A percentile compares a stretch with the other conserved stretches of the same genome.
These are phyloP conservation scores for Corchorus olitorius DNA, from an alignment of 345 rosid genomes.

Conservation along the genomic window DNA sequence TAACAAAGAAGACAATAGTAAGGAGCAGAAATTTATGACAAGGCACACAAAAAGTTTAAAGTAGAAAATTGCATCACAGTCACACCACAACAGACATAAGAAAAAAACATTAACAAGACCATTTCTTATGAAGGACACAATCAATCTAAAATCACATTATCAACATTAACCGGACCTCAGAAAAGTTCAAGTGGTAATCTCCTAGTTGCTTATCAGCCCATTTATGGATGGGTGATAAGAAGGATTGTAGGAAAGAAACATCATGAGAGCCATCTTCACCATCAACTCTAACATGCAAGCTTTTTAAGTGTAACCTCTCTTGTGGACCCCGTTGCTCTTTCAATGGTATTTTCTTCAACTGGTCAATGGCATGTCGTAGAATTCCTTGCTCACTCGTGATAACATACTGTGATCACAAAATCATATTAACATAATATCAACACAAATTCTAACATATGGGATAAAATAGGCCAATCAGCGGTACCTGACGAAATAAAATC, in stretches of 20 bases:
- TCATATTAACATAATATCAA: conserved; percentile 26
- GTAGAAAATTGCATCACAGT: not conserved
- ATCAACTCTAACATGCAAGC: conserved; percentile 66
- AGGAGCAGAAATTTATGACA: not conserved
- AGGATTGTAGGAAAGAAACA: conserved; percentile 75
- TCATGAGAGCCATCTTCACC: conserved; percentile 56
- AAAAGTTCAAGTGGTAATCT: conserved; percentile 87
- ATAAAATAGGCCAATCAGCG: conserved; percentile 15
- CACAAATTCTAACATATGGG: conserved; percentile 11
- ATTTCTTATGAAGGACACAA: conserved; percentile 10
- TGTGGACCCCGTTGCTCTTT: conserved; percentile 96
- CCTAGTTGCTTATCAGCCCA: conserved; percentile 90
- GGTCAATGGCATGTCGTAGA: conserved; percentile 82
- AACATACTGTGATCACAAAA: conserved; percentile 65
- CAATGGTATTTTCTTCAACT: conserved; percentile 81
- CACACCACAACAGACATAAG: not conserved
- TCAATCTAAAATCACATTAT: not conserved
- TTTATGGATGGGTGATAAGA: conserved; percentile 80
- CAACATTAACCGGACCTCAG: conserved; percentile 61
- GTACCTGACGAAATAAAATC: conserved; percentile 95
- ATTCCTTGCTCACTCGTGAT: conserved; percentile 81
- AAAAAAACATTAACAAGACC: not conserved
- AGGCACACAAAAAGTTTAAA: not conserved
- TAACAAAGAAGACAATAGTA: not conserved
- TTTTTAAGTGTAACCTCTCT: conserved; percentile 89